Base-by-base conservation (phyloP, 352 stramenopile genomes). In the Thraustochytrium sp. region DNA sequence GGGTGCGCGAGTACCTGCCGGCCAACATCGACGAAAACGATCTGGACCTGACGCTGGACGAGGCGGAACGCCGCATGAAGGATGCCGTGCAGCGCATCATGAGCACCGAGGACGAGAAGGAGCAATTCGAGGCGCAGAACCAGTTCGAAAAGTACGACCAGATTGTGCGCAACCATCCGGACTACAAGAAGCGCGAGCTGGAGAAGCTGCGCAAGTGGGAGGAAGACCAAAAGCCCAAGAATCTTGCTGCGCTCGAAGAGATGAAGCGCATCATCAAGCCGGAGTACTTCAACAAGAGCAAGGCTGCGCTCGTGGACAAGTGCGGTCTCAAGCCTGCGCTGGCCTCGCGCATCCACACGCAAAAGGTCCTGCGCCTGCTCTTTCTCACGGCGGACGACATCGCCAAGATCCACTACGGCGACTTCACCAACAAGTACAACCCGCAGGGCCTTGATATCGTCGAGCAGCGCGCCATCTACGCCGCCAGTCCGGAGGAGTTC, bases 371-470 rank as follows among this genome's bases (percentile, higher is more conserved):
- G 9, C 87, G 80, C 72, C 84, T 89, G 31, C 38, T 86, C 37
- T 83, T 85, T 26, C 37, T 65, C 0, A 59, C 73, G 34, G 21
- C 78, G 8, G 64, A 63, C 2, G 38, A 75, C 29, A 85, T 89
- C 48, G 80, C 85, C 2, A 89, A 89, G 53, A 86, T 80, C 26
- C 87, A 89, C 82, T 63, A 87, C 37, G 86, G 84, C 23, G 87
- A 87, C 29, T 73, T 89, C 3, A 88, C 82, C 34, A 82, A 65
- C 34, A 86, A 86, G 34, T 89, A 72, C 68, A 40, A 80, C 16
- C 73, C 80, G 11, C 76, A 87, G 29, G 85, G 68, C 44, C 78
- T 89, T 2, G 86, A 89, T 55, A n/a, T 89, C 21, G 54, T 84
- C 29, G 87, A 89, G 65, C 82, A 78, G 29, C 74, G 87, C n/a